Evolutionary conservation across 352 stramenopile species (phyloP).

Genomic region (Blastocystis hominis): DNA sequence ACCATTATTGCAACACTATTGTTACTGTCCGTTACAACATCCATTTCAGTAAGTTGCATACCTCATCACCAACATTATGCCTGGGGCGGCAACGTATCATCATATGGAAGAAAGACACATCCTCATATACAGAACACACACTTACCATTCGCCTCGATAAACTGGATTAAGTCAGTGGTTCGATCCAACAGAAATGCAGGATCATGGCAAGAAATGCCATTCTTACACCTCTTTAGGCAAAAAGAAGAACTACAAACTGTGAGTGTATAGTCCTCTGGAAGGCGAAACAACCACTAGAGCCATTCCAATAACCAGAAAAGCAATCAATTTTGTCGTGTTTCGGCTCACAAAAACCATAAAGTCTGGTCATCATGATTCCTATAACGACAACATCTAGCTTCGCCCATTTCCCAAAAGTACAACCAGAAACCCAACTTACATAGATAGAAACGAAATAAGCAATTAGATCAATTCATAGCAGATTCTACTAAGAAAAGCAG

Average conservation of each 20-base stretch:
- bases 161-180: too few species aligned
- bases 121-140: too few species aligned
- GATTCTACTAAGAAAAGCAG: too few species aligned
- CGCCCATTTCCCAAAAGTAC: too few species aligned
- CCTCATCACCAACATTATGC: constrained; percentile 52
- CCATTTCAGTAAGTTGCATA: not conserved
- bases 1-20: not conserved
- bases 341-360: constrained; percentile 20
- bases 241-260: constrained; percentile 5
- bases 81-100: constrained; percentile 48
- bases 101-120: not conserved
- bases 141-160: too few species aligned
- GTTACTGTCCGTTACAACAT: not conserved
- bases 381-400: not conserved
- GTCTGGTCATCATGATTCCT: constrained; percentile 32
- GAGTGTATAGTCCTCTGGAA: not conserved
- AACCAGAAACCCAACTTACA: too few species aligned
- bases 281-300: not conserved
- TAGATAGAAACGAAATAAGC: too few species aligned
- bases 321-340: not conserved
- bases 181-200: too few species aligned
- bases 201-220: not conserved
- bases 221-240: not conserved
- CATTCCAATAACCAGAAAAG: not conserved
- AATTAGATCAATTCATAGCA: too few species aligned